Conservation (phyloP, 2,329 filamentous ascomycete genomes). For the Zymoseptoria pseudotritici region DNA sequence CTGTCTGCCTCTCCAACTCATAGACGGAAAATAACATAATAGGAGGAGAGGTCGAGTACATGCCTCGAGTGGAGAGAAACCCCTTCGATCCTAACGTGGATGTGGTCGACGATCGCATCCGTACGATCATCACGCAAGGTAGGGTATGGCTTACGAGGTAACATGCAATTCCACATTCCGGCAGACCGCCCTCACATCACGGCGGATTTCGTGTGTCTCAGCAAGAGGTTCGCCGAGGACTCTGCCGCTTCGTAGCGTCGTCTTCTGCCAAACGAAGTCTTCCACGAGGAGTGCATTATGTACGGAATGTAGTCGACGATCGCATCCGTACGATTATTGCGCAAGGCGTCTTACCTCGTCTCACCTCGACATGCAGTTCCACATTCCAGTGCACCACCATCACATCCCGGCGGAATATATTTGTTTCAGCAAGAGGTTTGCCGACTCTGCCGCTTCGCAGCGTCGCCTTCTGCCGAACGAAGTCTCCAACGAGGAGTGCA, state of each 20-base stretch:
- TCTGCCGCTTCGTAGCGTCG: neutral
- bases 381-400: no score
- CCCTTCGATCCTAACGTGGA: neutral
- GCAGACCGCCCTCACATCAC: neutral
- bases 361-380: neutral
- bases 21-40: neutral
- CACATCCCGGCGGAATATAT: conserved; percentile 1
- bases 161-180: neutral
- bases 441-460: neutral
- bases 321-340: no score
- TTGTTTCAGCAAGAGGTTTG: neutral
- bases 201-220: conserved; percentile 3
- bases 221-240: neutral
- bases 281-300: no score
- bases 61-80: neutral
- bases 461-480: neutral
- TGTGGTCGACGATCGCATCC: conserved; percentile 9
- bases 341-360: no score
- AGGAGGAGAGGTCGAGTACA: neutral
- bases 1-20: neutral
- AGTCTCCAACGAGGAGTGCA: no score
- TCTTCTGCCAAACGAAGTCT: no score
- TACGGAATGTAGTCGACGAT: no score
- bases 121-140: conserved; percentile 1
- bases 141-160: no score